Evolutionary conservation across 192 early-diverging fungal species (phyloP).

Genomic region (Blastocladiella britannica): DNA sequence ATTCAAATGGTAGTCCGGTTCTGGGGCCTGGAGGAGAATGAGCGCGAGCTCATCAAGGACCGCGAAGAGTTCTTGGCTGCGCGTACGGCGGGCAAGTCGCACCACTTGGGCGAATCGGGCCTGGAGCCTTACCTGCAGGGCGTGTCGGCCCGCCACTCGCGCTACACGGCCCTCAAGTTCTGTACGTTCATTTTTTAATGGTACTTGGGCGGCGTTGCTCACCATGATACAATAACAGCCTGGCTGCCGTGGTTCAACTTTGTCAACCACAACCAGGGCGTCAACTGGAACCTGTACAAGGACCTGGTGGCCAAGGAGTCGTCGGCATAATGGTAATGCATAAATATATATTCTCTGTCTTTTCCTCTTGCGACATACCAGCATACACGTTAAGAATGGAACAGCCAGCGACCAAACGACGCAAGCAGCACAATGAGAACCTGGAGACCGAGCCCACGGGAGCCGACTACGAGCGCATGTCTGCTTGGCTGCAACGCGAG

Average conservation of each 20-base stretch:
- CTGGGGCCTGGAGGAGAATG: neutral
- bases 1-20: neutral
- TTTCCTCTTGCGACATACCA: too few species aligned
- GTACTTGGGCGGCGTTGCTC: neutral
- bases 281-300: constrained; percentile 1
- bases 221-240: neutral
- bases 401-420: too few species aligned
- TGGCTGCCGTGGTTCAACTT: constrained; percentile 1
- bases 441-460: too few species aligned
- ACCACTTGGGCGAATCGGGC: neutral
- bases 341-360: too few species aligned
- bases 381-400: too few species aligned
- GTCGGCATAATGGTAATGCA: too few species aligned
- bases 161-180: neutral
- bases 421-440: too few species aligned
- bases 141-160: constrained; percentile 1
- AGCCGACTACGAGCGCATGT: too few species aligned
- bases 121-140: neutral
- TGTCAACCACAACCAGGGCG: neutral
- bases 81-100: neutral
- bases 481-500: too few species aligned
- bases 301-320: too few species aligned
- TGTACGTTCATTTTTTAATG: neutral
- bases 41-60: neutral
- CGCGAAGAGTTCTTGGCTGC: neutral